Evolutionary conservation across 176 grass and related monocot species (phyloP).

Genomic region (Musa beccarii): DNA sequence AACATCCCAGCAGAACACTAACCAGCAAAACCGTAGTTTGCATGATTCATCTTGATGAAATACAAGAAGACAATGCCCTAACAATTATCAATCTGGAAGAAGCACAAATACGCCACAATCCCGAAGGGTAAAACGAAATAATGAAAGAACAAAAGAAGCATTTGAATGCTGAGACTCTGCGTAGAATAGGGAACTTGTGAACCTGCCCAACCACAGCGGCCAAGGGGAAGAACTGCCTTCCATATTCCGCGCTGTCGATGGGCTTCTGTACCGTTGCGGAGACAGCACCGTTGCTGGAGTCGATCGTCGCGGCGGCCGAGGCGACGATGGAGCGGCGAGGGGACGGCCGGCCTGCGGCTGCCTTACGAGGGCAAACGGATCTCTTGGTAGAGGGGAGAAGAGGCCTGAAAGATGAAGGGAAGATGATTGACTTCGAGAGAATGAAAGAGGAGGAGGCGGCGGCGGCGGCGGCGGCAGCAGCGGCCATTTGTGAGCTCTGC

Average conservation of each 20-base stretch:
- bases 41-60: too few relatives aligned
- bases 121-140: not conserved
- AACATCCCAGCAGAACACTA: not conserved
- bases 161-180: not conserved
- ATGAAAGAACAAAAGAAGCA: not conserved
- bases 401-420: not conserved
- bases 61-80: too few relatives aligned
- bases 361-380: not conserved
- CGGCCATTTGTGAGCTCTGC: not conserved
- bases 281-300: conserved; percentile 59
- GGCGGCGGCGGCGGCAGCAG: not conserved
- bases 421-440: not conserved
- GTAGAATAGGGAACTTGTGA: too few relatives aligned
- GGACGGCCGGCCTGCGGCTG: conserved; percentile 7
- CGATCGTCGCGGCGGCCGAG: conserved; percentile 46
- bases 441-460: not conserved
- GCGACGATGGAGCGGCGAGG: conserved; percentile 18
- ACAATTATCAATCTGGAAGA: too few relatives aligned
- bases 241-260: conserved; percentile 27
- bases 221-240: conserved; percentile 82
- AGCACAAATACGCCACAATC: not conserved
- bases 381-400: not conserved
- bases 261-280: conserved; percentile 18
- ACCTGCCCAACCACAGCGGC: conserved; percentile 92
- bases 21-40: too few relatives aligned